Conservation (phyloP, 1,284 basidiomycete genomes). For the Heterobasidion parviporum region DNA sequence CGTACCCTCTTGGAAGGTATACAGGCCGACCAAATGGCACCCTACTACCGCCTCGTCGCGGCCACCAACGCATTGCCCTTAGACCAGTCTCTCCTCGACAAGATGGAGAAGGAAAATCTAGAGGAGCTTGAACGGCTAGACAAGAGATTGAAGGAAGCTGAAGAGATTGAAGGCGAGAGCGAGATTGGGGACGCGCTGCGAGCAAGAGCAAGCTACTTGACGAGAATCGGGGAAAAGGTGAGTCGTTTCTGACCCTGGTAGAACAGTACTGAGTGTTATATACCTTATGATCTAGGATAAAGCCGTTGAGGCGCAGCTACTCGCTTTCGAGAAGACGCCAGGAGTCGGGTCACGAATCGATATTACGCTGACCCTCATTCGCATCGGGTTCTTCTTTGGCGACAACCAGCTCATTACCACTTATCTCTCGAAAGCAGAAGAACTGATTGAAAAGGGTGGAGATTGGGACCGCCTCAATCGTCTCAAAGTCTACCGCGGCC, state of each 20-base stretch:
- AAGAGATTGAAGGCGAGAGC: conserved; percentile 89
- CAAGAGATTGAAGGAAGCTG: conserved; percentile 74
- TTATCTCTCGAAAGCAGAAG: conserved; percentile 77
- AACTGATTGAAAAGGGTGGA: conserved; percentile 92
- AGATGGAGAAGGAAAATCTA: conserved; percentile 71
- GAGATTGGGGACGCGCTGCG: conserved; percentile 87
- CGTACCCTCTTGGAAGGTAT: conserved; percentile 69
- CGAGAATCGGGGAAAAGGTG: conserved; percentile 89
- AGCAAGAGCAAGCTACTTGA: conserved; percentile 83
- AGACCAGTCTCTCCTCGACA: conserved; percentile 54
- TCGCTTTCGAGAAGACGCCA: conserved; percentile 87
- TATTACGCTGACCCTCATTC: conserved; percentile 81
- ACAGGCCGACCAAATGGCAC: conserved; percentile 85
- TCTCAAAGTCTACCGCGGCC: conserved; percentile 90
- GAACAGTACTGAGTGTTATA: background rate
- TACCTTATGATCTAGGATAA: conserved; percentile 39
- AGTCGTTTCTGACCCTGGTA: conserved; percentile 8
- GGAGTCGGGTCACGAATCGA: conserved; percentile 93
- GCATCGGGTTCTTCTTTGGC: conserved; percentile 89
- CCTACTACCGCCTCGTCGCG: conserved; percentile 62
- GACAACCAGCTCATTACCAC: conserved; percentile 71
- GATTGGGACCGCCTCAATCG: conserved; percentile 98
- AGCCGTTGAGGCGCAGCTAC: conserved; percentile 73
- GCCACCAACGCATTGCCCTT: conserved; percentile 36
- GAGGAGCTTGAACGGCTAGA: conserved; percentile 75